phyloP scores from a whole-genome alignment of 2,329 filamentous ascomycete genomes.

The Orbilia ellipsospora region DNA sequence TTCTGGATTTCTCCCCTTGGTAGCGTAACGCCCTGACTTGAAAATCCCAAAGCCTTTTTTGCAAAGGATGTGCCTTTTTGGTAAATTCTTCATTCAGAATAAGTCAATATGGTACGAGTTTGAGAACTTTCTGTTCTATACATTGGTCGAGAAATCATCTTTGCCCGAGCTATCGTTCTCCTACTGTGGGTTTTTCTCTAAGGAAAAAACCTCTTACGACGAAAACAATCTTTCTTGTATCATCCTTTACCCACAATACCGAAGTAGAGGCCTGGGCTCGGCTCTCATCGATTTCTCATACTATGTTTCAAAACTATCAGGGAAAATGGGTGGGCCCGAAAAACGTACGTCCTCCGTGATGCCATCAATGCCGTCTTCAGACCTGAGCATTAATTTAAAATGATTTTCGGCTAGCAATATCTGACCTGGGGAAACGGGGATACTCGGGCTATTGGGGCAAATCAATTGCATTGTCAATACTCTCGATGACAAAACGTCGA shows the following conservation, averaged over 20 bases:
- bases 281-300: conserved; percentile 94
- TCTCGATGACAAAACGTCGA: conserved; percentile 17
- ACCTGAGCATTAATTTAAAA: neutral
- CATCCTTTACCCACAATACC: conserved; percentile 93
- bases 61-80: conserved; percentile 94
- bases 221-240: conserved; percentile 98
- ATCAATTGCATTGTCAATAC: conserved; percentile 61
- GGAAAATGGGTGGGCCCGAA: conserved; percentile 88
- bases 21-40: neutral
- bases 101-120: conserved; percentile 99
- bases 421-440: conserved; percentile 57
- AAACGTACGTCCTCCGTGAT: conserved; percentile 67
- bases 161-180: conserved; percentile 68
- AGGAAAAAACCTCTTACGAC: conserved; percentile 99
- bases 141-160: conserved; percentile 79
- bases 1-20: conserved; percentile 2
- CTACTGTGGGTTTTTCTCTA: conserved; percentile 89
- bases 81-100: conserved; percentile 96
- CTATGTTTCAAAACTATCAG: conserved; percentile 85
- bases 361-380: too few species aligned
- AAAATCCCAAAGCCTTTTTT: conserved; percentile 75
- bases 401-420: conserved; percentile 55
- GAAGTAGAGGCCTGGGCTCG: conserved; percentile 86
- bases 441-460: conserved; percentile 58
- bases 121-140: conserved; percentile 91